Percentiles rank a stretch among this genome's conserved stretches.
Evolutionary conservation across 2,329 filamentous ascomycete species (phyloP).

Genomic region (Botrytis byssoidea): DNA sequence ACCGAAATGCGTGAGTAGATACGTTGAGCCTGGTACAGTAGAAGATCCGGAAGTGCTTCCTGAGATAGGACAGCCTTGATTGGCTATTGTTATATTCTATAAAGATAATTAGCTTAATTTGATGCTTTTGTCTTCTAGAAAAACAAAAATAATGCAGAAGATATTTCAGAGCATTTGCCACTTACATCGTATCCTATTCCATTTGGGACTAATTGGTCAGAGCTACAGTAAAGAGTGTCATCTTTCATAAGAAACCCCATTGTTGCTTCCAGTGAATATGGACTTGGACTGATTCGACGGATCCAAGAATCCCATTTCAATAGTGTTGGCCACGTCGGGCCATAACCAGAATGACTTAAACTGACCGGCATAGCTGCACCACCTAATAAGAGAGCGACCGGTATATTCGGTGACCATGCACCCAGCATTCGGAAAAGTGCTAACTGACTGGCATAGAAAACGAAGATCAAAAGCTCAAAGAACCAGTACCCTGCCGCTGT

Average conservation of each 20-base stretch:
- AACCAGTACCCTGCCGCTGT: background rate
- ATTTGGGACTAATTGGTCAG: background rate
- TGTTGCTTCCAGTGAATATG: background rate
- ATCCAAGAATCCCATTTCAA: background rate
- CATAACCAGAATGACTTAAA: background rate
- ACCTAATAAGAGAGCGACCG: background rate
- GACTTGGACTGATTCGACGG: background rate
- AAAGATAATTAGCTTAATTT: background rate
- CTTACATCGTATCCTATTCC: background rate
- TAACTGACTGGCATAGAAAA: background rate
- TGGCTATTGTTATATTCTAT: slow-evolving; percentile 34
- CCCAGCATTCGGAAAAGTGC: slow-evolving; percentile 7
- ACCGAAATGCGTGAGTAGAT: slow-evolving; percentile 53
- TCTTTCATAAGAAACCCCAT: background rate
- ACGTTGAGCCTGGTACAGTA: slow-evolving; percentile 52
- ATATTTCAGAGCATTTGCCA: background rate
- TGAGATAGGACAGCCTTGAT: slow-evolving; percentile 60
- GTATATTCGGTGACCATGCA: background rate
- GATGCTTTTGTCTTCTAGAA: background rate
- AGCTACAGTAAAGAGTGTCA: background rate
- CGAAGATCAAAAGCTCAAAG: background rate
- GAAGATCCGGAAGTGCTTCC: slow-evolving; percentile 54
- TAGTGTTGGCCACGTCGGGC: background rate
- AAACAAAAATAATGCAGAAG: background rate
- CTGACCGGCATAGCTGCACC: background rate